Conservation (phyloP, 169 alveolate genomes). For the Besnoitia besnoiti region DNA sequence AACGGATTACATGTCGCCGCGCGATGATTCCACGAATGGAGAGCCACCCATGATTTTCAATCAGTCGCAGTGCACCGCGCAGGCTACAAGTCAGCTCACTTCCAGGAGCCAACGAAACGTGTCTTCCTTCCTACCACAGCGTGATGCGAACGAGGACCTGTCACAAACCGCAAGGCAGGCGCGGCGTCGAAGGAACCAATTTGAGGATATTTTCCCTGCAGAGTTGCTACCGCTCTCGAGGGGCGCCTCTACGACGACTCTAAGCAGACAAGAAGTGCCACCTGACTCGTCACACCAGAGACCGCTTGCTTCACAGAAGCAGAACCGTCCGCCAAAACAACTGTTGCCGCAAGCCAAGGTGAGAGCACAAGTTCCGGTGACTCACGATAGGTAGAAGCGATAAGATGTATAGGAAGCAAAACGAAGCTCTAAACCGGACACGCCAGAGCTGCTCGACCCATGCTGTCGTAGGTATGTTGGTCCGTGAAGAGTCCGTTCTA, state of each 20-base stretch:
- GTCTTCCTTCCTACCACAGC: not conserved
- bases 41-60: not conserved
- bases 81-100: not conserved
- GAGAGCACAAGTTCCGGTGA: no score
- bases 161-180: not conserved
- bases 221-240: not conserved
- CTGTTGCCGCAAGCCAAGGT: no score
- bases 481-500: not conserved
- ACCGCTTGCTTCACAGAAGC: no score
- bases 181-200: not conserved
- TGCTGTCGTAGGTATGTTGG: not conserved
- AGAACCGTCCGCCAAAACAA: no score
- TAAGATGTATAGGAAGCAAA: no score
- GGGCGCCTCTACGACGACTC: not conserved
- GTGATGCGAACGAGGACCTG: not conserved
- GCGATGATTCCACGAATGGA: not conserved
- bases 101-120: not conserved
- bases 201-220: not conserved
- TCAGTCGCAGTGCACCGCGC: not conserved
- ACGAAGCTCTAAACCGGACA: not conserved
- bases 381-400: no score
- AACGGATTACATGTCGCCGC: not conserved
- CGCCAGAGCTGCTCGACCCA: not conserved
- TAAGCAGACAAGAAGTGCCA: not conserved
- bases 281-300: not conserved